These are phyloP conservation scores for Mycena latifolia DNA, from an alignment of 768 basidiomycete species.

Conservation along the genomic window DNA sequence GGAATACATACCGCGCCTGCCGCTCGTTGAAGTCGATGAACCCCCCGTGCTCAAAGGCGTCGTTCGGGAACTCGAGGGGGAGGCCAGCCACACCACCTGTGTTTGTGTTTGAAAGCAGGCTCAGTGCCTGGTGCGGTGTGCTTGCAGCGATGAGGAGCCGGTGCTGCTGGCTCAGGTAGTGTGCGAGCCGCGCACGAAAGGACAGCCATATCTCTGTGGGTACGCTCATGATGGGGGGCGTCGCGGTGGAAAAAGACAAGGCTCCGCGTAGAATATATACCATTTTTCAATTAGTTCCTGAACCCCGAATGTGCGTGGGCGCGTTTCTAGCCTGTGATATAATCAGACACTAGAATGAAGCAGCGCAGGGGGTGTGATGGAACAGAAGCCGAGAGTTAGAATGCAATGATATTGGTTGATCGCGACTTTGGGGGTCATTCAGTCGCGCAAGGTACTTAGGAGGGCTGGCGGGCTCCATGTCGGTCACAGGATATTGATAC, in stretches of 20 bases:
- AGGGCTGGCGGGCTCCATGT: not conserved
- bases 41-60: conserved; percentile 12
- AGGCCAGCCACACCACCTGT: not conserved
- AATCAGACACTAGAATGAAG: not conserved
- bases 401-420: not conserved
- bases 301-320: not conserved
- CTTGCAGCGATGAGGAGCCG: conserved; percentile 2
- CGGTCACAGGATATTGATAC: not conserved
- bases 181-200: conserved; percentile 14
- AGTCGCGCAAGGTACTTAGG: not conserved
- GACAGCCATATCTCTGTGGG: not conserved
- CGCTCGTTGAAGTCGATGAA: conserved; percentile 16
- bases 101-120: not conserved
- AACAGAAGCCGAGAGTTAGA: conserved; percentile 2
- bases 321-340: not conserved
- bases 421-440: conserved; percentile 2
- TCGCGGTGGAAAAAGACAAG: not conserved
- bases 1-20: conserved; percentile 8
- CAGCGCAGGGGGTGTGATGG: not conserved
- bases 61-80: conserved; percentile 18
- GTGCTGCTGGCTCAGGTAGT: conserved; percentile 12
- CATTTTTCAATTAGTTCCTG: not conserved
- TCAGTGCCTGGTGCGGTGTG: not conserved
- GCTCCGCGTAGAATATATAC: conserved; percentile 6
- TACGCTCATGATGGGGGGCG: conserved; percentile 5